Evolutionary conservation across 2,329 filamentous ascomycete species (phyloP), one percentile per base, ranked within the genome.

Genomic region (Pseudocercospora vitis): DNA sequence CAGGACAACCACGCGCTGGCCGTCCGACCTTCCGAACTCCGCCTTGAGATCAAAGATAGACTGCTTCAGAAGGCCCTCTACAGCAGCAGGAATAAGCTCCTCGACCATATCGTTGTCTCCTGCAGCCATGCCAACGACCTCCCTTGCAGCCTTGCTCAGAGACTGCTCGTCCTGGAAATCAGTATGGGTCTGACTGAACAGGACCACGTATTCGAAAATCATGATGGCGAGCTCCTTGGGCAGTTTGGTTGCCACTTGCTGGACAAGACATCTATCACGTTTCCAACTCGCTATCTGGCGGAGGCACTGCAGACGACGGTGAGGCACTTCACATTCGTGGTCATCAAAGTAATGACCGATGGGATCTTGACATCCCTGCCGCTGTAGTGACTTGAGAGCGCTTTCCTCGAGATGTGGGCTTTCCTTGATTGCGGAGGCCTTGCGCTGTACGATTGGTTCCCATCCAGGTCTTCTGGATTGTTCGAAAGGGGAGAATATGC

Each of bases 171-270:
- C 23, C 5, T 51, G 24, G 7, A 58, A 35, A 21, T 28, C 26
- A 3, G 50, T 35, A 23, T 48, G 39, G 5, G 23, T 21, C 28
- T 53, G 48, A 5, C 46, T 58, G 9, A 50, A 40, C 2, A 53
- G 29, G 2, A 47, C 52, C 23, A 58, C 48, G 31, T 55, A 48
- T 32, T 53, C 52, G 32, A 58, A 29, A 5, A 58, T 53, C 23
- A 50, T 32, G 14, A 58, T 40, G n/a, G 49, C 46, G 11, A 58
- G 50, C 37, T 58, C 56, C 14, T 55, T 55, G 11, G 52, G 52
- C 14, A 58, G 26, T 26, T 45, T 53, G 4, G 40, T 47, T 4
- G 52, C 52, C 26, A 58, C 53, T 32, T 32, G 37, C 16, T 50
- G 6, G 7, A 58, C 42, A 3, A 55, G 7, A 5, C 44, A 42